Evolutionary conservation across 768 basidiomycete genomes (phyloP).

Genomic region (Rhizopogon roseolus): DNA sequence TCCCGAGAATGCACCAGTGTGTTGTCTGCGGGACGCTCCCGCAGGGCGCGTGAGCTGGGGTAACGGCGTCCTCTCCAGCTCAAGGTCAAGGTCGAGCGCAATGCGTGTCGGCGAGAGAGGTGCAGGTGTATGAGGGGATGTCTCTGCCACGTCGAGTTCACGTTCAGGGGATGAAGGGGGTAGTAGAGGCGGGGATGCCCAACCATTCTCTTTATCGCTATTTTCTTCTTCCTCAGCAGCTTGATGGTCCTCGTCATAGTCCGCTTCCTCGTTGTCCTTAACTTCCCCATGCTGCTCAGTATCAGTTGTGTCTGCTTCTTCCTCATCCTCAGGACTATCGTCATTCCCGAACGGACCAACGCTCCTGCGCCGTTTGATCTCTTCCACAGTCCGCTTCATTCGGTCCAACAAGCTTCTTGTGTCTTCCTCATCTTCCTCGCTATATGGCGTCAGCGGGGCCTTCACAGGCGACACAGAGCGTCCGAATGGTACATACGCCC

Average conservation of each 20-base stretch:
- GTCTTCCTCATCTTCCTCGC: constrained; percentile 27
- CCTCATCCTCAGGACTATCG: constrained; percentile 22
- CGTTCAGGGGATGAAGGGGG: too few species aligned
- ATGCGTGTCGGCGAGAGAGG: constrained; percentile 2
- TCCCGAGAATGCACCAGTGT: background rate
- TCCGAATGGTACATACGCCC: background rate
- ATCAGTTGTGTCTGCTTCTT: constrained; percentile 35
- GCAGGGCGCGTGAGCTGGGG: background rate
- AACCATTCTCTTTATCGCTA: constrained; percentile 10
- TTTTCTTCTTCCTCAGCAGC: constrained; percentile 1
- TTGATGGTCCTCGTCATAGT: constrained; percentile 1
- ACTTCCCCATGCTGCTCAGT: constrained; percentile 33
- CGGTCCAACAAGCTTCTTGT: constrained; percentile 29
- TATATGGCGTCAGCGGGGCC: constrained; percentile 6
- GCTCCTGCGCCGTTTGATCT: constrained; percentile 26
- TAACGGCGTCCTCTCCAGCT: constrained; percentile 2
- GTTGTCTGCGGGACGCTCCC: background rate
- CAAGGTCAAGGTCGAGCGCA: background rate
- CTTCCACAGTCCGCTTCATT: constrained; percentile 33
- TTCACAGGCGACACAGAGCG: background rate
- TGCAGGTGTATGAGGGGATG: constrained; percentile 8
- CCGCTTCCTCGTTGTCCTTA: constrained; percentile 27
- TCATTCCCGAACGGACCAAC: constrained; percentile 14
- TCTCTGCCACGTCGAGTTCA: constrained; percentile 2
- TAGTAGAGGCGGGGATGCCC: background rate